These are phyloP conservation scores for Leccinum holopus DNA, from an alignment of 1,284 basidiomycete species.

Conservation along the genomic window DNA sequence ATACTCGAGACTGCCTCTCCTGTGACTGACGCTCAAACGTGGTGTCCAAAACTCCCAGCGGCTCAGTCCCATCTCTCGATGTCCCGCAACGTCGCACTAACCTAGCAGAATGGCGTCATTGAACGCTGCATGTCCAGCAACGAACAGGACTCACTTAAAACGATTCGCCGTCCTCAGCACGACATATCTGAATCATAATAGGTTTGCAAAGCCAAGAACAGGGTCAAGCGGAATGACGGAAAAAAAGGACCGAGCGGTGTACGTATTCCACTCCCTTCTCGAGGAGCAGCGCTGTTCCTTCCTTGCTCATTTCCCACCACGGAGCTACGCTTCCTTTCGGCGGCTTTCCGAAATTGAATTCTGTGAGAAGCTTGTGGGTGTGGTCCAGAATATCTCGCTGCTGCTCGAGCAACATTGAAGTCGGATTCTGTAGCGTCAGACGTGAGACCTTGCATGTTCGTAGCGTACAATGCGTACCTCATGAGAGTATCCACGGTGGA, in stretches of 20 bases:
- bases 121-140: background rate
- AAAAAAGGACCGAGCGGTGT: background rate
- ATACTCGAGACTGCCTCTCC: constrained; percentile 58
- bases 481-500: constrained; percentile 71
- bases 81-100: constrained; percentile 65
- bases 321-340: constrained; percentile 71
- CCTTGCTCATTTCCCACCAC: constrained; percentile 79
- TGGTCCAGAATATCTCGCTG: constrained; percentile 72
- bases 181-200: constrained; percentile 69
- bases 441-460: background rate
- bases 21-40: constrained; percentile 30
- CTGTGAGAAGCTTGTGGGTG: constrained; percentile 64
- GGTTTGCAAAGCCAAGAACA: constrained; percentile 7
- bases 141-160: constrained; percentile 40
- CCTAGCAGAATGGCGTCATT: constrained; percentile 38
- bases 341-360: constrained; percentile 66
- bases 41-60: constrained; percentile 2
- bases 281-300: constrained; percentile 65
- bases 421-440: constrained; percentile 51
- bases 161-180: constrained; percentile 68
- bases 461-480: constrained; percentile 41
- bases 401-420: constrained; percentile 60
- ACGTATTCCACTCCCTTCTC: constrained; percentile 77
- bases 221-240: background rate
- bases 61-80: constrained; percentile 54